phyloP scores from a whole-genome alignment of 257 asterid genomes.

The Avicennia marina region DNA sequence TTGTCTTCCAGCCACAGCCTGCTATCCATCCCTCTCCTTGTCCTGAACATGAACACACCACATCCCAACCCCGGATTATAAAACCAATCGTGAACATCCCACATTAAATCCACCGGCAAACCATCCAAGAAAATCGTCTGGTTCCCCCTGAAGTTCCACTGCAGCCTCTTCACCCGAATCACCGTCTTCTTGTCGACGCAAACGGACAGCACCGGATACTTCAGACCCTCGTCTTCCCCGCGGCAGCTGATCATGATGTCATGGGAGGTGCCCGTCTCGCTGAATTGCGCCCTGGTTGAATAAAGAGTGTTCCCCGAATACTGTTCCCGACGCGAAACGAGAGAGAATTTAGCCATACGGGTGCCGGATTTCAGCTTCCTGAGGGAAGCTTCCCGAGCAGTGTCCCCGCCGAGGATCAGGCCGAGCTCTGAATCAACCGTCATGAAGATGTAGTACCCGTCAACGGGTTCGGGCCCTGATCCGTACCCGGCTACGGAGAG shows the following conservation, averaged over 20 bases:
- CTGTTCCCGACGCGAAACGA: slow-evolving; percentile 73
- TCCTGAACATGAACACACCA: slow-evolving; percentile 92
- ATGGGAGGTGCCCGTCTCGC: slow-evolving; percentile 53
- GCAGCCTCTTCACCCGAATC: slow-evolving; percentile 70
- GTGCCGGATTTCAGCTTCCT: background rate
- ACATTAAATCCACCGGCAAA: slow-evolving; percentile 74
- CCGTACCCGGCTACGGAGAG: slow-evolving; percentile 61
- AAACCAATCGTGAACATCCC: slow-evolving; percentile 97
- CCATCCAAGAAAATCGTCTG: slow-evolving; percentile 87
- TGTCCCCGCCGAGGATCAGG: slow-evolving; percentile 48
- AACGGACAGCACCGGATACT: slow-evolving; percentile 65
- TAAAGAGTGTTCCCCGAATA: slow-evolving; percentile 61
- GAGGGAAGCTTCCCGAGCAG: background rate
- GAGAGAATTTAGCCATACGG: slow-evolving; percentile 34
- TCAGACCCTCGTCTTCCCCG: slow-evolving; percentile 29
- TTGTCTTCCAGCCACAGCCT: slow-evolving; percentile 91
- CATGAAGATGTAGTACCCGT: slow-evolving; percentile 47
- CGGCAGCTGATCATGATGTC: slow-evolving; percentile 61
- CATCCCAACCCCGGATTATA: slow-evolving; percentile 37
- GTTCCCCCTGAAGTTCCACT: slow-evolving; percentile 94
- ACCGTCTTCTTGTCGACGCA: slow-evolving; percentile 64
- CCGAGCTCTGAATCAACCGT: slow-evolving; percentile 56
- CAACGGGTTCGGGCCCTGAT: slow-evolving; percentile 66
- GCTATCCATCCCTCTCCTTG: slow-evolving; percentile 81
- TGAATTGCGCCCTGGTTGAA: slow-evolving; percentile 67